A percentile compares a stretch with the other conserved stretches of the same genome.
These are phyloP conservation scores for Pulicaria dysenterica DNA, from an alignment of 129 eudicot species.

Conservation along the genomic window DNA sequence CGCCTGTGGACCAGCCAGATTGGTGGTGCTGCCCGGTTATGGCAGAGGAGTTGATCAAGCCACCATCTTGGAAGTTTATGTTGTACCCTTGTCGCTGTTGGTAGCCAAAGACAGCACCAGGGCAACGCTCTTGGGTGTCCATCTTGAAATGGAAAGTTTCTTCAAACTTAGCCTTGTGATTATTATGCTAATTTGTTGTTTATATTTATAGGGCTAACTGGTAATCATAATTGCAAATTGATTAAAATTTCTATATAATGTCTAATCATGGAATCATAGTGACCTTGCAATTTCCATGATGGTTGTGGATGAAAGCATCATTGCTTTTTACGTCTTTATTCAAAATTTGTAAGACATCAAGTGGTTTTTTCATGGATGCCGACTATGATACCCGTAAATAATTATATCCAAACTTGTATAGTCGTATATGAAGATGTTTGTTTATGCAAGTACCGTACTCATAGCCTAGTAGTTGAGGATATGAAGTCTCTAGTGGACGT, in stretches of 20 bases:
- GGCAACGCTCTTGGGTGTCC: too few species aligned
- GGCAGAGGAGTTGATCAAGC: not conserved
- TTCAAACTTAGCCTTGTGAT: not conserved
- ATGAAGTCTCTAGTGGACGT: too few species aligned
- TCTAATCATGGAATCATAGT: not conserved
- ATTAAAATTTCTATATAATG: not conserved
- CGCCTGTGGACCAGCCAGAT: too few species aligned
- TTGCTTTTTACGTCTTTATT: not conserved
- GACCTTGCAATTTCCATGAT: not conserved
- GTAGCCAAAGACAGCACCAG: not conserved
- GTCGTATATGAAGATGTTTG: too few species aligned
- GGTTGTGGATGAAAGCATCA: conserved; percentile 4
- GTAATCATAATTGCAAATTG: not conserved
- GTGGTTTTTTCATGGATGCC: conserved; percentile 1
- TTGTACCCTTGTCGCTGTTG: not conserved
- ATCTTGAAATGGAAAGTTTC: not conserved
- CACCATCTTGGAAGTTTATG: not conserved
- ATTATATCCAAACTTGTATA: too few species aligned
- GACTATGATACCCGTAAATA: not conserved
- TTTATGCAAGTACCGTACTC: too few species aligned
- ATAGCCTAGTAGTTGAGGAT: too few species aligned
- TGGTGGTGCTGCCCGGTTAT: too few species aligned
- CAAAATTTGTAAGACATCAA: not conserved
- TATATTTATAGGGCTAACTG: not conserved
- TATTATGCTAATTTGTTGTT: not conserved